Evolutionary conservation across 805 yeast genomes (phyloP), one percentile per base, ranked within the genome.

Genomic region (Barnettozyma botsteinii): DNA sequence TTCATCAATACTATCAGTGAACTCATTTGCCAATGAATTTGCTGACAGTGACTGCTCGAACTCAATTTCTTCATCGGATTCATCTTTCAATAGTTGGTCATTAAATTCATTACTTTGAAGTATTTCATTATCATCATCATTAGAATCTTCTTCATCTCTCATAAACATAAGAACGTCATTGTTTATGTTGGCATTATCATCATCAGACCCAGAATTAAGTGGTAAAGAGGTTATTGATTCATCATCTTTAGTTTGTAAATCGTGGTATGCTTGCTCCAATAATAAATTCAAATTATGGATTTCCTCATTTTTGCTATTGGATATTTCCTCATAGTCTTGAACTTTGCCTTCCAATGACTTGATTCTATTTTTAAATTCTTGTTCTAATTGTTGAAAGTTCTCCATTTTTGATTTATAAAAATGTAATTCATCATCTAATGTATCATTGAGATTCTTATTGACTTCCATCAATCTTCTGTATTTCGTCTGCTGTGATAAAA

Each of bases 201-300:
- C 29, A 4, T 45, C 43, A 28, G 47, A 21, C 28, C 47, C 53
- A 27, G n/a, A n/a, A n/a, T n/a, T n/a, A n/a, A n/a, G n/a, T n/a
- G n/a, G n/a, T n/a, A n/a, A n/a, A n/a, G n/a, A n/a, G n/a, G n/a
- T n/a, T n/a, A 34, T 19, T 34, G 45, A 34, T 12, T 40, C 35
- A 18, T 28, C 22, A n/a, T 35, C 40, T 21, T 18, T 27, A 11
- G 13, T 27, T 6, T 27, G 17, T 6, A 20, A n/a, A 6, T 36
- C 34, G 8, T 23, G 21, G 19, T 40, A 35, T 15, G 32, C n/a
- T 10, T 38, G 31, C 13, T 48, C 51, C 21, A 53, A 37, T 29
- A 52, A 54, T 7, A 38, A 20, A 22, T 46, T 52, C 39, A 56
- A 39, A 2, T 19, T 13, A 7, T 38, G 27, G 27, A 55, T 43